These are phyloP conservation scores for Sporothrix pallida DNA, from an alignment of 2,329 filamentous ascomycete species.

Conservation along the genomic window DNA sequence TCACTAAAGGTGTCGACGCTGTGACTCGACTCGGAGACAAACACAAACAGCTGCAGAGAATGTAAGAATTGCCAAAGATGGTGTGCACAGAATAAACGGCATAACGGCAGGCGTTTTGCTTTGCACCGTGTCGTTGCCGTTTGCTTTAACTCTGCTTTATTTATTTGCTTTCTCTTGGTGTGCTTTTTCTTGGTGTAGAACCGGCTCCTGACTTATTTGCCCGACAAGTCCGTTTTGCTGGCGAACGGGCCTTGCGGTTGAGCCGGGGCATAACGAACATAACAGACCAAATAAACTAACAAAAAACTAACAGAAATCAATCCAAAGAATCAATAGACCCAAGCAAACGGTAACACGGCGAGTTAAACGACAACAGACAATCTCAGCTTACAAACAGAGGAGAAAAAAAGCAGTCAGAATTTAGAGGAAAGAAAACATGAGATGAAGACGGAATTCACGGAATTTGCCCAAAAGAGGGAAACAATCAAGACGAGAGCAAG, in stretches of 20 bases:
- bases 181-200: not conserved
- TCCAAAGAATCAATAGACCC: not conserved
- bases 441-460: not conserved
- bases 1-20: no score
- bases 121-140: no score
- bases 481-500: not conserved
- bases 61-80: no score
- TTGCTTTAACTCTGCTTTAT: no score
- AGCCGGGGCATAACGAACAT: not conserved
- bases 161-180: not conserved
- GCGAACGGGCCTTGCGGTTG: not conserved
- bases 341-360: not conserved
- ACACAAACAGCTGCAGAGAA: no score
- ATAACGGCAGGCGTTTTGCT: conserved; percentile 1
- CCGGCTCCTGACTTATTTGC: not conserved
- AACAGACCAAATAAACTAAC: not conserved
- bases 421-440: not conserved
- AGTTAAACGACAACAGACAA: not conserved
- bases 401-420: not conserved
- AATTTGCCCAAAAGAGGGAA: not conserved
- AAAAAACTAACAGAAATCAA: not conserved
- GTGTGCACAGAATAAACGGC: not conserved
- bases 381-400: not conserved
- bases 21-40: no score
- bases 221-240: conserved; percentile 14